Evolutionary conservation across 2,329 filamentous ascomycete species (phyloP), one percentile per base, ranked within the genome.

Genomic region (Fusarium nelsonii): DNA sequence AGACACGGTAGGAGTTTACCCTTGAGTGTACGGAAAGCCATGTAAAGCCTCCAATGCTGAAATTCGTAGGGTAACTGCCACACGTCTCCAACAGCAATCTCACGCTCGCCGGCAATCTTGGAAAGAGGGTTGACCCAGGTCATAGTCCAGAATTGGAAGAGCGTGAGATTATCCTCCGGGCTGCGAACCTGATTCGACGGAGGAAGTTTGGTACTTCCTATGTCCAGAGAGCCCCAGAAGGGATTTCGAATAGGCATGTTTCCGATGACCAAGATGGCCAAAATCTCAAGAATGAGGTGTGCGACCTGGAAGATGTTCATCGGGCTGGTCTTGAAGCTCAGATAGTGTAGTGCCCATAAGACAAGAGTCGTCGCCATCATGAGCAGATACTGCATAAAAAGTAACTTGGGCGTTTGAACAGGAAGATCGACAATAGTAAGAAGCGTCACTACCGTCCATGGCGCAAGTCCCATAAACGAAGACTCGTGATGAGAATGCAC

Each of bases 71-170:
- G 89, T 0, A 97, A 81, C 39, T 86, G 82, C 94, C 94, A 97
- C 3, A 97, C 91, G 75, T 97, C 93, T 37, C 90, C 86, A 39
- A 94, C 90, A 36, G 93, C 82, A 10, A 97, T 82, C 70, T 93
- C 90, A 40, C 88, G 84, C 32, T 83, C 81, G 41, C 83, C 86
- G 2, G 91, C 92, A 26, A 89, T 78, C 2, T 82, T 81, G 14
- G 97, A 93, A 8, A 97, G 80, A 0, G 93, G 91, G 1, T 83
- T 82, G 80, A 97, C 90, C 94, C 94, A 97, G 0, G 88, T 92
- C 30, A 97, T 91, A 8, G 88, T 90, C 87, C 95, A 91, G 80
- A 93, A 97, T 70, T 94, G 91, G 86, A 92, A 94, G 1, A 94
- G 82, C 1, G 86, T 91, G 26, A 97, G 77, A 67, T 91, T 89